A percentile compares a stretch with the other conserved stretches of the same genome.
These are phyloP conservation scores for Orbilia ellipsospora DNA, from an alignment of 2,329 filamentous ascomycete species.

Conservation along the genomic window DNA sequence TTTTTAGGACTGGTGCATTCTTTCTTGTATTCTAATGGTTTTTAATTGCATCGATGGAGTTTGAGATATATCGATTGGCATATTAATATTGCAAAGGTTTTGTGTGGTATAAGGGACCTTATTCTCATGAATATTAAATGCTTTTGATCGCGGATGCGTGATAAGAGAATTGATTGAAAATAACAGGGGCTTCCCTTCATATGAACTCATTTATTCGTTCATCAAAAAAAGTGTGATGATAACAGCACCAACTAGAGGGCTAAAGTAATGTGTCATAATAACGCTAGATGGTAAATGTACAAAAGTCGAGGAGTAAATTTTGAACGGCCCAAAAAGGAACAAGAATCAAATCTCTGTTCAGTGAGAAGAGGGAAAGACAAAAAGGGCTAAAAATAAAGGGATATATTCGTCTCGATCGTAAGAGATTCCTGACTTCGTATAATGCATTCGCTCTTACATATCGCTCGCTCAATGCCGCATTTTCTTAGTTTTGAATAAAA, in stretches of 20 bases:
- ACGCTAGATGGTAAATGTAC: constrained; percentile 16
- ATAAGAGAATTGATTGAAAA: constrained; percentile 3
- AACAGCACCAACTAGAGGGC: neutral
- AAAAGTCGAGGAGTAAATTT: neutral
- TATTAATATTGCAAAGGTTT: too few relatives aligned
- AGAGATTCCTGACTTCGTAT: neutral
- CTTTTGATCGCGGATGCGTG: neutral
- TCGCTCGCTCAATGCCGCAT: constrained; percentile 37
- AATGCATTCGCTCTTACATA: constrained; percentile 20
- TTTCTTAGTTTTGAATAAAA: neutral
- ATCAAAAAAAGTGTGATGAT: neutral
- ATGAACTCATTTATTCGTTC: too few relatives aligned
- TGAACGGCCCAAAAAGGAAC: neutral
- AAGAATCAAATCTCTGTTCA: neutral
- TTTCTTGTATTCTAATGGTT: constrained; percentile 4
- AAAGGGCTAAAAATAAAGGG: neutral
- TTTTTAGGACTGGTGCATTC: neutral
- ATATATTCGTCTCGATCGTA: constrained; percentile 3
- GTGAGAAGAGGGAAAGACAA: neutral
- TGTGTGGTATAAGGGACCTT: neutral
- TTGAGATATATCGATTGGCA: neutral
- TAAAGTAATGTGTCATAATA: constrained; percentile 1
- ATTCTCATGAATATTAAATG: neutral
- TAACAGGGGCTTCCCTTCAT: too few relatives aligned
- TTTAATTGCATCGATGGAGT: constrained; percentile 11